Base-by-base conservation (phyloP, 75 land plant genomes). In the Chamaecyparis obtusa region DNA sequence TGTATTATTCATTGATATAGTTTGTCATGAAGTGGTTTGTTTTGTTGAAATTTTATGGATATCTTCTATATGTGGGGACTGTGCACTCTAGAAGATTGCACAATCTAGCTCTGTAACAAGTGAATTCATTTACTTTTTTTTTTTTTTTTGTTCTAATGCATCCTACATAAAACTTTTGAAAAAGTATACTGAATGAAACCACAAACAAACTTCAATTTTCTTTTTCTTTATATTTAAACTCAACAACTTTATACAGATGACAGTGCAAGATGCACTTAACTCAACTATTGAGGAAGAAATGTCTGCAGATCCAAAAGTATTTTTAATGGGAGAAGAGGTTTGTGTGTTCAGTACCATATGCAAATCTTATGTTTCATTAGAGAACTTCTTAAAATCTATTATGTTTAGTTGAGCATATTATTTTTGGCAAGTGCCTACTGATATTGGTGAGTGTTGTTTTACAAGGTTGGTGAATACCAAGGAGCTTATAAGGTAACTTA, bases 281-380 rank as follows among this genome's bases (percentile, higher is more conserved):
- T 93, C 99, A 85, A 95, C 96, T 30, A 88, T 97, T 85, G 97
- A 96, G 90, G 99, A 97, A 87, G 97, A 97, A 85, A 92, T 96
- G 94, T 84, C 97, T 87, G 95, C 94, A 21, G 96, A 97, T 88
- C 91, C 92, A 33, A 96, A 91, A 82, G 99, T 97, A 2, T 93
- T 93, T 86, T 86, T 97, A 81, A 95, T 95, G 94, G 99, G 99
- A 77, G 99, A 97, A 90, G 99, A 95, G 96, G 96, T 94, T 55
- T 83, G 79, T 30, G 60, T 36, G 3, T 87, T 74, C 33, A 35
- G 9, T 46, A 21, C 30, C 49, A 37, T 81, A 11, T 81, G n/a
- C 49, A 81, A 83, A 37, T 36, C 19, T 43, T 24, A 80, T 35
- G n/a, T 15, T 35, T 4, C 10, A 36, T 49, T 48, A 43, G 19